These are phyloP conservation scores for Podaxis sp. DNA, from an alignment of 768 basidiomycete genomes.

Conservation along the genomic window DNA sequence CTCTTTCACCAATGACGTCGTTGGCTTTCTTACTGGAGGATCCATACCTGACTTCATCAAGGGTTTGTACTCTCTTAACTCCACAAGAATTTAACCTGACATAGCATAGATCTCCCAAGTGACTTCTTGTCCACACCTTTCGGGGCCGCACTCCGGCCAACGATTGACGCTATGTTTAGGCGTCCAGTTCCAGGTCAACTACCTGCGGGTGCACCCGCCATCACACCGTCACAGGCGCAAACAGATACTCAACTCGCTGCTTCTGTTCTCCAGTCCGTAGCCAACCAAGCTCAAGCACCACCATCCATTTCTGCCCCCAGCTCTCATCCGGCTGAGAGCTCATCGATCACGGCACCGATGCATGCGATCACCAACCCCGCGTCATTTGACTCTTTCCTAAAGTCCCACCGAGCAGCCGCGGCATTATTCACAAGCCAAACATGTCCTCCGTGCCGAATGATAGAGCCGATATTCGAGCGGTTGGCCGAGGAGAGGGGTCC, in stretches of 20 bases:
- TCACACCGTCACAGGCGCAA: conserved; percentile 25
- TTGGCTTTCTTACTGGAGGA: conserved; percentile 84
- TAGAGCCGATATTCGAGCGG: conserved; percentile 81
- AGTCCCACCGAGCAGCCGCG: conserved; percentile 67
- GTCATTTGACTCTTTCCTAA: conserved; percentile 66
- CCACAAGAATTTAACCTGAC: not conserved
- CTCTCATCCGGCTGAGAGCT: conserved; percentile 7
- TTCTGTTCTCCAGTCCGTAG: conserved; percentile 57
- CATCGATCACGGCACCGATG: conserved; percentile 53
- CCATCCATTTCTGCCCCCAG: conserved; percentile 21
- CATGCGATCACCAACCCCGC: conserved; percentile 74
- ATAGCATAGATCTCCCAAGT: conserved; percentile 60
- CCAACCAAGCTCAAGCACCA: conserved; percentile 44
- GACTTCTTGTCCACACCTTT: conserved; percentile 91
- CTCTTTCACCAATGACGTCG: conserved; percentile 86
- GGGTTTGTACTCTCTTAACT: conserved; percentile 38
- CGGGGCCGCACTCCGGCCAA: conserved; percentile 81
- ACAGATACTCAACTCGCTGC: conserved; percentile 47
- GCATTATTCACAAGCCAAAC: conserved; percentile 79
- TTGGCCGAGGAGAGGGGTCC: conserved; percentile 64
- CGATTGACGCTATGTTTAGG: conserved; percentile 88
- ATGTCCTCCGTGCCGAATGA: conserved; percentile 80
- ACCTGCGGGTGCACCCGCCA: conserved; percentile 22
- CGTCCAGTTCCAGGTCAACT: conserved; percentile 49
- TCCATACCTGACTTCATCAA: conserved; percentile 82